Base-by-base conservation (phyloP, 2,329 filamentous ascomycete genomes). In the Aspergillus calidoustus region DNA sequence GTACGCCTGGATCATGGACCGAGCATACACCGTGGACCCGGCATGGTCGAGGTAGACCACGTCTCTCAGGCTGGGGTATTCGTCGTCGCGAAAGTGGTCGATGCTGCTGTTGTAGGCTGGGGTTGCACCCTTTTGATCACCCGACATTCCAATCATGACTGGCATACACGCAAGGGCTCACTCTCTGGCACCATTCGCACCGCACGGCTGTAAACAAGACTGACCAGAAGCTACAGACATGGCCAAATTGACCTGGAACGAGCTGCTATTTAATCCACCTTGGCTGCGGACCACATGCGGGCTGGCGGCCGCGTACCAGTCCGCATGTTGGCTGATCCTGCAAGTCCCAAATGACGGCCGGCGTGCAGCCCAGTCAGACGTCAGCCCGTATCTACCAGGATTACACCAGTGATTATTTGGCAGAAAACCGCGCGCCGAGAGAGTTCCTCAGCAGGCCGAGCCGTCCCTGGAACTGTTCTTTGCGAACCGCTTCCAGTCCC, bases 11-110 rank as follows among this genome's bases (percentile, higher is more conserved):
- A 66, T 30, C n/a, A 57, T n/a, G 2, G 64, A 66, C 30, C 55
- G 59, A 1, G 64, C 49, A 44, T 64, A 66, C 5, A 66, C 46
- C 13, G 64, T 64, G 3, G 61, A 57, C 31, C 64, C 64, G 0
- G 64, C 61, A 41, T 66, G 64, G 31, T 66, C 64, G 2, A 66
- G 52, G 38, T 66, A 66, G 4, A 62, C 44, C 23, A 46, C 50
- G 9, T 51, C n/a, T 3, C 17, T 44, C 31, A 61, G 25, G 11
- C 54, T 51, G 25, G 59, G 59, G 11, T 61, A 61, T 17, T 61
- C 54, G 4, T 11, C 30, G 8, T 47, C 50, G 19, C 59, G 54
- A 25, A 58, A 5, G 30, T 34, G 23, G 17, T 61, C 59, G 7
- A 61, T 28, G 19, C 7, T 51, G 25, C 50, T n/a, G 28, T 54